Evolutionary conservation across 768 basidiomycete genomes (phyloP).

Genomic region (Xerocomellus intermedius): DNA sequence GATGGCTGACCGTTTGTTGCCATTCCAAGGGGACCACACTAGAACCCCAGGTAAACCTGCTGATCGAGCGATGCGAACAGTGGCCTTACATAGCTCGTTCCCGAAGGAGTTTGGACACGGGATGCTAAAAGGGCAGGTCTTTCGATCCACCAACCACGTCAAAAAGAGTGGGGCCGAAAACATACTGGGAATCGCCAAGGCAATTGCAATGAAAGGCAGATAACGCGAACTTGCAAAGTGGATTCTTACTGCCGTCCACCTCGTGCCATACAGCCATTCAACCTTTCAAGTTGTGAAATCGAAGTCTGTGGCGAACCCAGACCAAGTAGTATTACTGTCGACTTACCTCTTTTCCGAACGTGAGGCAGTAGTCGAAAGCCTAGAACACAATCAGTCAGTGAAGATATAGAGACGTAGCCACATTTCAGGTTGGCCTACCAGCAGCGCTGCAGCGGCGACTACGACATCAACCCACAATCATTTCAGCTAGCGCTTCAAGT

Average conservation of each 20-base stretch:
- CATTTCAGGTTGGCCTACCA: slow-evolving; percentile 7
- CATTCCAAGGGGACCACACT: slow-evolving; percentile 15
- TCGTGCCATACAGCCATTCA: slow-evolving; percentile 15
- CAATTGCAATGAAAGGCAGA: slow-evolving; percentile 18
- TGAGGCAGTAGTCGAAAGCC: slow-evolving; percentile 19
- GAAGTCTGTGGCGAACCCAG: not conserved
- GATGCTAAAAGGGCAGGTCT: not conserved
- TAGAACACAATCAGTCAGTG: not conserved
- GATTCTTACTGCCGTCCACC: slow-evolving; percentile 18
- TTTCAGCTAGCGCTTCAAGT: not conserved
- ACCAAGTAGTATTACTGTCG: not conserved
- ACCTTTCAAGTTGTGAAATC: slow-evolving; percentile 12
- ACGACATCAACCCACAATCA: not conserved
- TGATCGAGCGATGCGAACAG: not conserved
- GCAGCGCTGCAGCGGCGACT: slow-evolving; percentile 14
- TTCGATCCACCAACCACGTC: not conserved
- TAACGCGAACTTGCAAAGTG: slow-evolving; percentile 22
- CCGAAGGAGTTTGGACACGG: not conserved
- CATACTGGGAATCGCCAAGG: slow-evolving; percentile 15
- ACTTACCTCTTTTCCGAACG: slow-evolving; percentile 12
- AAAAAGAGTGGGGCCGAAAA: not conserved
- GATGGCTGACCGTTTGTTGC: slow-evolving; percentile 4
- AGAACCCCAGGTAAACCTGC: not conserved
- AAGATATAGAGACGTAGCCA: not conserved
- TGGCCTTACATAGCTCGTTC: slow-evolving; percentile 6